Conservation (phyloP, 176 grass and related monocot genomes). For the Canna indica region DNA sequence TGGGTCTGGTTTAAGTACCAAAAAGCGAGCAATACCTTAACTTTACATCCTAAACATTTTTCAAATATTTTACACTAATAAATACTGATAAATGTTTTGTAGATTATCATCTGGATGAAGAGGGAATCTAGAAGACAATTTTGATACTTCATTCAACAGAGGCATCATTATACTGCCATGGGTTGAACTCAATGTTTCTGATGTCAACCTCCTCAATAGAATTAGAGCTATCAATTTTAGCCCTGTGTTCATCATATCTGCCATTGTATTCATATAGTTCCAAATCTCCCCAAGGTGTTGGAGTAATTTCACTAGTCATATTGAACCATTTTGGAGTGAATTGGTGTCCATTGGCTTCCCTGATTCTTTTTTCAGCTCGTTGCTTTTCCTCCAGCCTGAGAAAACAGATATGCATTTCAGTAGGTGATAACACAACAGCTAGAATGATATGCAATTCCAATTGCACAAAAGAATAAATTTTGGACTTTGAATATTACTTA, state of each 20-base stretch:
- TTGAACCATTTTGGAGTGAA: constrained; percentile 89
- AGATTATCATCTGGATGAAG: background rate
- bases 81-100: background rate
- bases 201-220: constrained; percentile 26
- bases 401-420: background rate
- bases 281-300: constrained; percentile 85
- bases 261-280: constrained; percentile 82
- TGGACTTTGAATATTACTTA: no score
- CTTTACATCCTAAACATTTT: no score
- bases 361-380: constrained; percentile 69
- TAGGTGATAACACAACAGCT: background rate
- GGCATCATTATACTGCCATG: constrained; percentile 62
- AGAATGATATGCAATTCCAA: no score
- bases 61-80: background rate
- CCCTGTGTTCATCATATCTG: constrained; percentile 58
- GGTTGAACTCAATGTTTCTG: constrained; percentile 59
- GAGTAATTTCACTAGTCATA: constrained; percentile 28
- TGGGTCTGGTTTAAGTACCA: no score
- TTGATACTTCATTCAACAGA: constrained; percentile 28
- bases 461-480: no score
- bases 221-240: constrained; percentile 33
- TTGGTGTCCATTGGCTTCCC: constrained; percentile 50
- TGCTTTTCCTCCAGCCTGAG: constrained; percentile 81
- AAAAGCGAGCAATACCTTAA: no score
- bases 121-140: background rate